Base-by-base conservation (phyloP, 139 green algal genomes). In the Micractinium sp. region DNA sequence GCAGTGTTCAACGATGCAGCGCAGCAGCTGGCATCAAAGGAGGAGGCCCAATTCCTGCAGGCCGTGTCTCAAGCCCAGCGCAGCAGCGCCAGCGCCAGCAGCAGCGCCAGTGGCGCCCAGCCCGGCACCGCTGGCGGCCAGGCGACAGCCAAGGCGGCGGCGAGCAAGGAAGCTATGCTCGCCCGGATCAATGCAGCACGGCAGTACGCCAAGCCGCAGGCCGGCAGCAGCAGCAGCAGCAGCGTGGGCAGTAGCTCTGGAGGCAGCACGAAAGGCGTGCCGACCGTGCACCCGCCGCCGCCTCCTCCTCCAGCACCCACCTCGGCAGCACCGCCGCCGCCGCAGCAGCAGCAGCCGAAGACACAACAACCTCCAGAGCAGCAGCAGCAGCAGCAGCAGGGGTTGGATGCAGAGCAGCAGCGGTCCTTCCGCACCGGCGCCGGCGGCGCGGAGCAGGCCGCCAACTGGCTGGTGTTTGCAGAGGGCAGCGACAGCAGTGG, bases 361-460 rank as follows among this genome's bases (percentile, higher is more conserved):
- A 7, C 29, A 3, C 9, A 33, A 9, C 77, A 74, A 15, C n/a
- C 29, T 0, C 2, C 27, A 33, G 36, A 35, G 27, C 19, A 33
- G 47, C 19, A n/a, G 47, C 41, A 33, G 12, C 69, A 31, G 31
- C 18, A 38, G 14, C 35, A 67, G 79, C 56, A 92, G 69, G 47
- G 47, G 5, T 16, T 67, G 85, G 83, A 91, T 80, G 38, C 91
- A n/a, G 39, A 67, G 56, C 60, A 56, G 56, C 82, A 86, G 81
- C 88, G 22, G 3, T 88, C 85, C 0, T 88, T 88, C 85, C 71
- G 85, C 38, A 88, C 85, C 41, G 71, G 71, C 22, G 29, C 19
- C 22, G 93, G 94, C 79, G 91, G 78, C 69, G 92, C 92, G 1
- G 83, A 85, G 5, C 79, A 92, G 61, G 88, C 93, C 14, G 93